Conservation (phyloP, 257 asterid species). For the Solanum pimpinellifolium region DNA sequence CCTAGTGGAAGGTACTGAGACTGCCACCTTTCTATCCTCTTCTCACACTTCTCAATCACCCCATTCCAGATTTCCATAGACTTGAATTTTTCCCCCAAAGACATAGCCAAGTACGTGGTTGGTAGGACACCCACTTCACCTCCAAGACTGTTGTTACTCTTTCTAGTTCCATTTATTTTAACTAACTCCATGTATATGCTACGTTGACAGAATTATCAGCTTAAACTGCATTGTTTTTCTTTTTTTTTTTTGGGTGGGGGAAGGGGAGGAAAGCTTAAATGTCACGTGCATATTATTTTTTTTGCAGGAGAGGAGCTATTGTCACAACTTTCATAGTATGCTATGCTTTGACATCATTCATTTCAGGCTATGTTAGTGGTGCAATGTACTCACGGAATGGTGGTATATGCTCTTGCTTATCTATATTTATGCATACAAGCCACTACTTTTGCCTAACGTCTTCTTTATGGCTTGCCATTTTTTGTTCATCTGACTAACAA, state of each 20-base stretch:
- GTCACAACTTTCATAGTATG: constrained; percentile 49
- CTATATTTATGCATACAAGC: background rate
- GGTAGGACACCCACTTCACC: background rate
- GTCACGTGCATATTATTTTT: background rate
- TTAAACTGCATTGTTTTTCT: background rate
- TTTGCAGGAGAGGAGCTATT: constrained; percentile 49
- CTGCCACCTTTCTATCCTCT: background rate
- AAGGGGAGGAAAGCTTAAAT: background rate
- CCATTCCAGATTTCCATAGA: background rate
- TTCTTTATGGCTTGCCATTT: background rate
- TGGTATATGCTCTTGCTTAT: constrained; percentile 22
- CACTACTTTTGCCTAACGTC: background rate
- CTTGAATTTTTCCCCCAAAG: background rate
- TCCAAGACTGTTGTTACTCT: background rate
- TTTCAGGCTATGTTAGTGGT: constrained; percentile 57
- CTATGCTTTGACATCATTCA: constrained; percentile 53
- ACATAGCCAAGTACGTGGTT: background rate
- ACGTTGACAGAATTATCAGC: background rate
- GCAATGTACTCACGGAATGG: constrained; percentile 60
- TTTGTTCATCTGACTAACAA: background rate
- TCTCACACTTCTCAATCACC: background rate
- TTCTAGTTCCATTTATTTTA: background rate
- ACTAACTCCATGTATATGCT: background rate
- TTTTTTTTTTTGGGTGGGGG: background rate
- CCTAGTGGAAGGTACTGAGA: background rate